A percentile compares a stretch with the other conserved stretches of the same genome.
Conservation (phyloP, 345 rosid species). For the Murraya paniculata region DNA sequence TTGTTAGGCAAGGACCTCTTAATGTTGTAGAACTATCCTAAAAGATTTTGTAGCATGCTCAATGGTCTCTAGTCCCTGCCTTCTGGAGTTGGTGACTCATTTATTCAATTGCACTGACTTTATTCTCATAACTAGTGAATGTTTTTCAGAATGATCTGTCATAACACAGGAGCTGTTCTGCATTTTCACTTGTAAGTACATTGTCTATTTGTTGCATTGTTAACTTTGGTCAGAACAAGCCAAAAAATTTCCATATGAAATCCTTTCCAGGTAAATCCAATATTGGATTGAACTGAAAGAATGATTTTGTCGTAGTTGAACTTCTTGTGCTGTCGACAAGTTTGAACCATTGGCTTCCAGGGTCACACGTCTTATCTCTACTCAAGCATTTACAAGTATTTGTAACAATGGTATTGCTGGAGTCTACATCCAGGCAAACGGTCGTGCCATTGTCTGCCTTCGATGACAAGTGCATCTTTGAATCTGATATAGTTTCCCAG, state of each 20-base stretch:
- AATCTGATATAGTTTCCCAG: constrained; percentile 75
- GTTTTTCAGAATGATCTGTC: background rate
- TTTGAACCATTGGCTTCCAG: constrained; percentile 79
- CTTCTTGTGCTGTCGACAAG: constrained; percentile 57
- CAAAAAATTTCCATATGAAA: constrained; percentile 14
- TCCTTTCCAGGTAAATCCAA: constrained; percentile 16
- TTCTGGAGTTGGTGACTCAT: background rate
- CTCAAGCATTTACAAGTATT: constrained; percentile 55
- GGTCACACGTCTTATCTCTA: constrained; percentile 52
- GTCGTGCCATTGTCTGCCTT: constrained; percentile 35
- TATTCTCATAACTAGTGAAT: background rate
- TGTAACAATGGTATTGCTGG: constrained; percentile 36
- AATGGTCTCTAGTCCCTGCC: background rate
- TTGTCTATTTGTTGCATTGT: background rate
- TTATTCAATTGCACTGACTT: background rate
- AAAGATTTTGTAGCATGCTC: background rate
- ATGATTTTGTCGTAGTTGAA: constrained; percentile 12
- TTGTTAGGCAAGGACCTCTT: background rate
- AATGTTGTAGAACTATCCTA: background rate
- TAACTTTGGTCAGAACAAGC: background rate
- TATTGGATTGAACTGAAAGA: constrained; percentile 11
- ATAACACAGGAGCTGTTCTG: background rate
- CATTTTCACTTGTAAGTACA: background rate
- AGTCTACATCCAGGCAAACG: constrained; percentile 76
- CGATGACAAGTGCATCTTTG: constrained; percentile 75